Conservation (phyloP, 108 stramenopile species). For the Schizochytrium sp. region DNA sequence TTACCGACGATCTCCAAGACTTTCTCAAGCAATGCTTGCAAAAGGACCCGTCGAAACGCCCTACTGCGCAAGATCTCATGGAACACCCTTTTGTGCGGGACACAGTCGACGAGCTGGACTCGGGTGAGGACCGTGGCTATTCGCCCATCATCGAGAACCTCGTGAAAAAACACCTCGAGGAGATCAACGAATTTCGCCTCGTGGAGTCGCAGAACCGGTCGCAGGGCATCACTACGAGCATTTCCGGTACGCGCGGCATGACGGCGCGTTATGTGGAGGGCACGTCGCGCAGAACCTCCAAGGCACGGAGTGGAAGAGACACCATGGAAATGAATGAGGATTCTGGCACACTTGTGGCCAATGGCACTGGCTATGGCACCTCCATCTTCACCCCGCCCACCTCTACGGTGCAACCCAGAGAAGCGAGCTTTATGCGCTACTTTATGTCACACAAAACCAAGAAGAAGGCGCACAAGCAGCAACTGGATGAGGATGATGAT, state of each 20-base stretch:
- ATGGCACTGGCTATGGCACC: background rate
- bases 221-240: background rate
- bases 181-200: background rate
- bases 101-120: background rate
- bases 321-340: background rate
- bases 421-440: background rate
- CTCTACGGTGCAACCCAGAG: background rate
- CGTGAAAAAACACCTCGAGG: background rate
- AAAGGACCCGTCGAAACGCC: conserved; percentile 30
- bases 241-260: background rate
- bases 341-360: background rate
- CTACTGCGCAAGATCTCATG: conserved; percentile 23
- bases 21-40: conserved; percentile 36
- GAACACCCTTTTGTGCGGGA: conserved; percentile 25
- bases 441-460: background rate
- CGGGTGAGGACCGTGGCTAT: background rate
- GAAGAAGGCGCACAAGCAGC: background rate
- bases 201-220: background rate
- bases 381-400: background rate
- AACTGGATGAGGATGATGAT: background rate
- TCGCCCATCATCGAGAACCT: background rate
- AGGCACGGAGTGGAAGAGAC: background rate
- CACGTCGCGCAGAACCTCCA: background rate
- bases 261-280: background rate
- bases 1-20: conserved; percentile 37